phyloP scores from a whole-genome alignment of 495 filamentous ascomycete genomes.

The Diplogelasinospora grovesii region DNA sequence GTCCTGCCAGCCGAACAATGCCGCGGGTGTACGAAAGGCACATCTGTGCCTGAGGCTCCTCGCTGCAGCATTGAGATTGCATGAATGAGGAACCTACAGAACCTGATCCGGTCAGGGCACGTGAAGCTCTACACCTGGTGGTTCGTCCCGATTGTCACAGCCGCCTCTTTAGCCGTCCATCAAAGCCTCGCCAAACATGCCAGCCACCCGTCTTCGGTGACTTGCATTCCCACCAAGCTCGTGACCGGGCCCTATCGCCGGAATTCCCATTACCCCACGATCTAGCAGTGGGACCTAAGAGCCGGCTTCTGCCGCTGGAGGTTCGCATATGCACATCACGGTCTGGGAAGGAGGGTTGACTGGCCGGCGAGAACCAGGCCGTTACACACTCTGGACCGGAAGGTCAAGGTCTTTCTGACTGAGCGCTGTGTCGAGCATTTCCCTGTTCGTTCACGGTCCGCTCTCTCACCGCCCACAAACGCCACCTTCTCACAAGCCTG shows the following conservation, averaged over 20 bases:
- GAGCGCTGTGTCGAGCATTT: no score
- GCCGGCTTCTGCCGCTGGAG: slow-evolving; percentile 3
- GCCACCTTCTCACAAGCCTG: background rate
- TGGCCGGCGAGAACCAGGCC: background rate
- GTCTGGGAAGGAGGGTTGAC: background rate
- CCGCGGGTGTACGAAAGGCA: background rate
- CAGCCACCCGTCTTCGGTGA: slow-evolving; percentile 4
- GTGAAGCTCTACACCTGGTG: background rate
- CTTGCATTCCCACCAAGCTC: background rate
- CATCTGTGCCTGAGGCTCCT: background rate
- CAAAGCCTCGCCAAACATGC: slow-evolving; percentile 1
- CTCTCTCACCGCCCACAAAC: background rate
- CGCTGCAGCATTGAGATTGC: background rate
- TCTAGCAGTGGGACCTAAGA: slow-evolving; percentile 1
- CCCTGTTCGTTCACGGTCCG: background rate
- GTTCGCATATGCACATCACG: slow-evolving; percentile 5
- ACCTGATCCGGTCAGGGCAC: background rate
- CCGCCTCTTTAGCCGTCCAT: slow-evolving; percentile 11
- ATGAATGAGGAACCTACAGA: slow-evolving; percentile 1
- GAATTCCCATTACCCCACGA: slow-evolving; percentile 7
- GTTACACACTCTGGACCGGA: slow-evolving; percentile 1
- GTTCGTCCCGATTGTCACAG: slow-evolving; percentile 5
- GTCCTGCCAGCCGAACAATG: no score
- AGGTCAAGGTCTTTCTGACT: no score
- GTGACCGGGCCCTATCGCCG: background rate